Conservation (phyloP, 2,329 filamentous ascomycete species). For the Exophiala lecanii-corni region DNA sequence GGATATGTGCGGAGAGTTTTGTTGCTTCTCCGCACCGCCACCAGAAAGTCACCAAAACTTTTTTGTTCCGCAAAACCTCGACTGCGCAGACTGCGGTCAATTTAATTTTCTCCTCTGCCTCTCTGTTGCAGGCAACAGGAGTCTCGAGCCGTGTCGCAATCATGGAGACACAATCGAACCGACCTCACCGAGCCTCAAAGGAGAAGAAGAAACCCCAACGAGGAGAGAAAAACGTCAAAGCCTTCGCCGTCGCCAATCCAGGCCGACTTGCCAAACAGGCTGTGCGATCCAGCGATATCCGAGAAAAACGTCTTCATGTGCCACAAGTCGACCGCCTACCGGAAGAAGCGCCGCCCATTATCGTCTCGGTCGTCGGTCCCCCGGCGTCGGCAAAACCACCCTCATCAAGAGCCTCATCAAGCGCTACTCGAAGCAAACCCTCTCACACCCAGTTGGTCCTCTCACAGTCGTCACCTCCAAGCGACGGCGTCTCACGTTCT, state of each 20-base stretch:
- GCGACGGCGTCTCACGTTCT: slow-evolving; percentile 85
- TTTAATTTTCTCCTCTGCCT: no score
- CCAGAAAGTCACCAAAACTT: not conserved
- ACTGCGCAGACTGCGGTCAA: not conserved
- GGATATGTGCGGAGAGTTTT: no score
- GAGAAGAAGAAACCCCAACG: slow-evolving; percentile 75
- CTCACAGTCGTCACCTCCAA: slow-evolving; percentile 97
- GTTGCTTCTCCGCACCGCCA: not conserved
- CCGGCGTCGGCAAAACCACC: slow-evolving; percentile 93
- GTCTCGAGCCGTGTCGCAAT: not conserved
- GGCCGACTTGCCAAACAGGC: slow-evolving; percentile 71
- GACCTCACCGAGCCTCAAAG: slow-evolving; percentile 79
- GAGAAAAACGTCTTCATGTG: slow-evolving; percentile 94
- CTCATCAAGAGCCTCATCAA: slow-evolving; percentile 90
- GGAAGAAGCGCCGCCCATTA: slow-evolving; percentile 87
- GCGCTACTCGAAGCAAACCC: slow-evolving; percentile 91
- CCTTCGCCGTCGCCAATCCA: slow-evolving; percentile 78
- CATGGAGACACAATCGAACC: slow-evolving; percentile 80
- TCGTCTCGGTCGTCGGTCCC: slow-evolving; percentile 91
- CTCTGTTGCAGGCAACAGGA: not conserved
- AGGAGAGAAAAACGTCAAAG: slow-evolving; percentile 77
- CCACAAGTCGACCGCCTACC: slow-evolving; percentile 92
- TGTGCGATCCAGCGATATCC: slow-evolving; percentile 52
- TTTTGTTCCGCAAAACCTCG: not conserved
- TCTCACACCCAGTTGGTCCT: slow-evolving; percentile 83